These are phyloP conservation scores for Echinosophora koreensis DNA, from an alignment of 306 rosid species.

Conservation along the genomic window DNA sequence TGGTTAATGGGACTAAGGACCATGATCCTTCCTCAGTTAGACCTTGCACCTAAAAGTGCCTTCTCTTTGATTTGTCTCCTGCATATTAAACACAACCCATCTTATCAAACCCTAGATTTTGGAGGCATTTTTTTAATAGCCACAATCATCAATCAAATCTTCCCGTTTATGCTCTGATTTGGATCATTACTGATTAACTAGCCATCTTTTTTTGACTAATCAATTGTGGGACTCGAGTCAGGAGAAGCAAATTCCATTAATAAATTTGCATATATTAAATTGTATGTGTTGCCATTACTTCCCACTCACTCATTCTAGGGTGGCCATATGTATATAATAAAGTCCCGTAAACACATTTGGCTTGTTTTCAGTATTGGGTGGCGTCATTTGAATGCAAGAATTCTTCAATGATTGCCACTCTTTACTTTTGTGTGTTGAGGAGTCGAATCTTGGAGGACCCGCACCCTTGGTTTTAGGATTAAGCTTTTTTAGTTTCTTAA, in stretches of 20 bases:
- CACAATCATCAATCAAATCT: slow-evolving; percentile 50
- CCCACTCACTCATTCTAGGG: slow-evolving; percentile 58
- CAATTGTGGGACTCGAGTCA: slow-evolving; percentile 49
- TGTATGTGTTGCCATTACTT: slow-evolving; percentile 32
- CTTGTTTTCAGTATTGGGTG: slow-evolving; percentile 46
- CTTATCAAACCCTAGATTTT: slow-evolving; percentile 56
- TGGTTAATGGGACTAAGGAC: slow-evolving; percentile 8
- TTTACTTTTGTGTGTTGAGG: slow-evolving; percentile 50
- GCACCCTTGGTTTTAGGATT: slow-evolving; percentile 60
- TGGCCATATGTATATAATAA: slow-evolving; percentile 33
- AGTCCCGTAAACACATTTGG: slow-evolving; percentile 18
- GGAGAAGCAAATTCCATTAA: slow-evolving; percentile 43
- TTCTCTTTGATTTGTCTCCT: slow-evolving; percentile 59
- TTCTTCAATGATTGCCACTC: slow-evolving; percentile 75
- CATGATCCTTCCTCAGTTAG: slow-evolving; percentile 36
- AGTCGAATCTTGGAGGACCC: slow-evolving; percentile 61
- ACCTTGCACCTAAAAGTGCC: slow-evolving; percentile 49
- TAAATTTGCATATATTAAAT: slow-evolving; percentile 43
- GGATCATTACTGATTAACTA: slow-evolving; percentile 48
- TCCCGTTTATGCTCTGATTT: slow-evolving; percentile 41
- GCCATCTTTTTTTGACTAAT: slow-evolving; percentile 70
- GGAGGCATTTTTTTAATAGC: slow-evolving; percentile 44
- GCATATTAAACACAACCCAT: slow-evolving; percentile 55
- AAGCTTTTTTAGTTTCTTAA: slow-evolving; percentile 50
- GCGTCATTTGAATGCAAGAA: slow-evolving; percentile 51